Base-by-base conservation (phyloP, 352 stramenopile genomes). In the Phytophthora sansomeana region DNA sequence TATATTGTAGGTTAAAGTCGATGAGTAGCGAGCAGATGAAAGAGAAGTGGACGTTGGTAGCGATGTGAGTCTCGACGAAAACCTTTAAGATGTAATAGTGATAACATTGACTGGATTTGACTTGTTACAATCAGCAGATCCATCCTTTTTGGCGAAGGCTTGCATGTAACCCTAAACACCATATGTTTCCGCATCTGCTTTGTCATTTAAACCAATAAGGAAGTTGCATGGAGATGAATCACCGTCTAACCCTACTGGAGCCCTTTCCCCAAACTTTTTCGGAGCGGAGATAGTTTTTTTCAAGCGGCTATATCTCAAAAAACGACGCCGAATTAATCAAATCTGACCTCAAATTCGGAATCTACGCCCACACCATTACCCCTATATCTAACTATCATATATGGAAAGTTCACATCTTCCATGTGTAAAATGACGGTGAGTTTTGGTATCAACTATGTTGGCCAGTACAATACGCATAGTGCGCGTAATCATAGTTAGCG, bases 211-310 rank as follows among this genome's bases (percentile, higher is more conserved):
- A 17, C 19, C 41, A 47, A 47, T 47, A 24, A 28, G 9, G 5
- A 6, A 14, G 6, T 0, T 33, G 17, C 7, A 35, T 7, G 16
- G 14, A 13, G 9, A 10, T 33, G 4, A 50, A 11, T 50, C 21
- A 50, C 1, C 19, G 5, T 19, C 2, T 50, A 35, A 33, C 43
- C 43, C 21, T 36, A 19, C 7, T 35, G 7, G 26, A 33, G 16
- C 21, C 43, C 43, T 50, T 50, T 50, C 21, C 43, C 43, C 43
- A 50, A 50, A 50, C 43, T 50, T 50, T 36, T 33, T 24, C 21
- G 21, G 21, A 24, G 21, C 21, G 21, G 26, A 52, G 24, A 26
- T 52, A 52, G 26, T 28, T n/a, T 52, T 13, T 13, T 6, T 49
- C 44, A 52, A 16, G 21, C 21, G 3, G 3, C 21, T 24, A 24